Evolutionary conservation across 1,284 basidiomycete genomes (phyloP), one percentile per base, ranked within the genome.

Genomic region (Gymnopus androsaceus): DNA sequence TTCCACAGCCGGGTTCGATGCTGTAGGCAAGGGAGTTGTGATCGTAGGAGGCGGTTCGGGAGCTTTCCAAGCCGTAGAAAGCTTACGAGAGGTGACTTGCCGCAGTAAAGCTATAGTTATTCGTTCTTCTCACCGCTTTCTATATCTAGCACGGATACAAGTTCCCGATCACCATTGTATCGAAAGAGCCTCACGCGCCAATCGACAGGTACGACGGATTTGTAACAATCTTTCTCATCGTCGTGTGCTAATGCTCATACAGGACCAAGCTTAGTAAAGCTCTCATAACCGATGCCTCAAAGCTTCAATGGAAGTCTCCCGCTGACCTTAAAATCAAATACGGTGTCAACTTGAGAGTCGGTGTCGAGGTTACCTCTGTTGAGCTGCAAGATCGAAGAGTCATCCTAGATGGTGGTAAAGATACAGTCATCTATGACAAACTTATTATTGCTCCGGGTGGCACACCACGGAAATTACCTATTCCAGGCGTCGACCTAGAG

Each of bases 1-100:
- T 3, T 72, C 77, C 19, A 77, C 80, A 1, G 72, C 70, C 17
- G 72, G 72, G 33, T 67, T 71, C 9, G 73, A 74, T 30, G 68
- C 67, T 50, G 65, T 71, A 31, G 79, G 78, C 19, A 78, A 80
- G 50, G 86, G 88, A 14, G 86, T 94, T 17, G 87, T 98, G 27
- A 92, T 98, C 57, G 82, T 97, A 40, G 94, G 92, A 33, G 94
- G 94, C 41, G 94, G 94, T 19, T 83, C 90, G 21, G 94, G 87
- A 48, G 85, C 87, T 17, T 87, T 92, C 67, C 83, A 92, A 61
- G 81, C 87, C 7, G 79, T 95, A 51, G 94, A 96, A 70, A 90
- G 89, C 67, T 74, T 97, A 64, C 78, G 94, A 59, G 90, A 94
- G 81, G 89, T 90, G 59, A 34, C 71, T 47, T 48, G 27, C 7